These are phyloP conservation scores for Parietaria judaica DNA, from an alignment of 306 rosid species.

Conservation along the genomic window DNA sequence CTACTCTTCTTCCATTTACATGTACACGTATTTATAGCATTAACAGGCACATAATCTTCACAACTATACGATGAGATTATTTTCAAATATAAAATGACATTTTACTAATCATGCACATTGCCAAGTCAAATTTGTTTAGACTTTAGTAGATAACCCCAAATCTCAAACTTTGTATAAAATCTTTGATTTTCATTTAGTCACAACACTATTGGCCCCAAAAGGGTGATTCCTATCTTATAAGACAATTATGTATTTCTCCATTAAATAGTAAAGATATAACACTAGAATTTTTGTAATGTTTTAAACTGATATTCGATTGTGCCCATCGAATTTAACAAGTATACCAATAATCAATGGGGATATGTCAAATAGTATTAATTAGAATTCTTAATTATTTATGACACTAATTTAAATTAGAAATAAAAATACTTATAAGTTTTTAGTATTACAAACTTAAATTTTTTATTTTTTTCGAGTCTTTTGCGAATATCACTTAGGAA, in stretches of 20 bases:
- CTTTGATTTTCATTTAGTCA: slow-evolving; percentile 4
- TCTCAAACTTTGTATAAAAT: neutral
- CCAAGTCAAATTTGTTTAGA: neutral
- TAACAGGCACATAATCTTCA: neutral
- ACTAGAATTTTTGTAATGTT: too few species aligned
- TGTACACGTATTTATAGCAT: neutral
- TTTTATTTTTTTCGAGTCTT: too few species aligned
- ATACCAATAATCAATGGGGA: too few species aligned
- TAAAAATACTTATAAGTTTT: too few species aligned
- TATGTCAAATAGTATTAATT: too few species aligned
- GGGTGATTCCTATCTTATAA: neutral
- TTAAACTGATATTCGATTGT: too few species aligned
- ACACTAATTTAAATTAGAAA: too few species aligned
- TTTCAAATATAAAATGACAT: neutral
- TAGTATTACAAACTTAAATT: too few species aligned
- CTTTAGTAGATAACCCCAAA: neutral
- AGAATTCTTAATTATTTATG: too few species aligned
- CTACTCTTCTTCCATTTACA: too few species aligned
- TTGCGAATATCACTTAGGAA: too few species aligned
- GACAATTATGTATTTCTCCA: slow-evolving; percentile 16
- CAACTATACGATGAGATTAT: neutral
- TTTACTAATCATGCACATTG: neutral
- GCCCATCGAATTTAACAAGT: too few species aligned
- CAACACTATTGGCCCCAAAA: neutral
- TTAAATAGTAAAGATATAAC: neutral